Evolutionary conservation across 108 stramenopile species (phyloP).

Genomic region (Pinguiococcus pyrenoidosus): DNA sequence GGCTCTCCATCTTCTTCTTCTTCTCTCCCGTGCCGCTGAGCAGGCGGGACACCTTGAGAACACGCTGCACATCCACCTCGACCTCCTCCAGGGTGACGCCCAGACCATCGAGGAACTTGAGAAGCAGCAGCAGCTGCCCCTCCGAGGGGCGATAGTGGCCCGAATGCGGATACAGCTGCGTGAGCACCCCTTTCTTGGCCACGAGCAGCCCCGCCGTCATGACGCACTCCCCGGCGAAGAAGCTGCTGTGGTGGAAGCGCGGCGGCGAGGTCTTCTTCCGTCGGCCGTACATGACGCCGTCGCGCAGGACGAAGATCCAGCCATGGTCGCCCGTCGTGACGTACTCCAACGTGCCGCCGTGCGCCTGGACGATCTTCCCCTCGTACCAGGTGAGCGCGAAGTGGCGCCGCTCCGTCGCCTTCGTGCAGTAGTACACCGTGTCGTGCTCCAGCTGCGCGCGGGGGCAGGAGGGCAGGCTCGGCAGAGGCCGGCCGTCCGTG

Average conservation of each 20-base stretch:
- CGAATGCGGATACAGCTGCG: conserved; percentile 69
- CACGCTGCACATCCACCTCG: conserved; percentile 72
- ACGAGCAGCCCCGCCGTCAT: conserved; percentile 78
- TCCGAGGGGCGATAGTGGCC: conserved; percentile 80
- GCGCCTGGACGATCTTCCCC: conserved; percentile 1
- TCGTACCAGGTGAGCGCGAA: conserved; percentile 37
- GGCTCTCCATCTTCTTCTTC: neutral
- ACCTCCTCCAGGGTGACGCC: conserved; percentile 59
- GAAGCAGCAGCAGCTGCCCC: conserved; percentile 66
- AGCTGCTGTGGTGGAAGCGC: conserved; percentile 82
- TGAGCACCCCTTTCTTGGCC: conserved; percentile 59
- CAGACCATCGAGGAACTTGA: conserved; percentile 53
- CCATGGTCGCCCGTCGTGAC: conserved; percentile 61
- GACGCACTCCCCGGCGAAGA: conserved; percentile 77
- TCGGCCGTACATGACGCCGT: conserved; percentile 60
- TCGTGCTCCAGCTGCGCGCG: conserved; percentile 58
- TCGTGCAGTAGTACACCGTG: conserved; percentile 59
- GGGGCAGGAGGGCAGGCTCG: conserved; percentile 54
- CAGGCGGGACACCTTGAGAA: conserved; percentile 58
- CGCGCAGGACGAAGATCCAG: conserved; percentile 77
- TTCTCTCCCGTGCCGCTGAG: neutral
- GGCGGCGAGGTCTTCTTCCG: conserved; percentile 53
- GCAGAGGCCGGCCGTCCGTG: conserved; percentile 37
- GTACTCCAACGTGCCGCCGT: conserved; percentile 3
- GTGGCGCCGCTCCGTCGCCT: conserved; percentile 31